These are phyloP conservation scores for Fulvia fulva DNA, from an alignment of 2,329 filamentous ascomycete species.

Conservation along the genomic window DNA sequence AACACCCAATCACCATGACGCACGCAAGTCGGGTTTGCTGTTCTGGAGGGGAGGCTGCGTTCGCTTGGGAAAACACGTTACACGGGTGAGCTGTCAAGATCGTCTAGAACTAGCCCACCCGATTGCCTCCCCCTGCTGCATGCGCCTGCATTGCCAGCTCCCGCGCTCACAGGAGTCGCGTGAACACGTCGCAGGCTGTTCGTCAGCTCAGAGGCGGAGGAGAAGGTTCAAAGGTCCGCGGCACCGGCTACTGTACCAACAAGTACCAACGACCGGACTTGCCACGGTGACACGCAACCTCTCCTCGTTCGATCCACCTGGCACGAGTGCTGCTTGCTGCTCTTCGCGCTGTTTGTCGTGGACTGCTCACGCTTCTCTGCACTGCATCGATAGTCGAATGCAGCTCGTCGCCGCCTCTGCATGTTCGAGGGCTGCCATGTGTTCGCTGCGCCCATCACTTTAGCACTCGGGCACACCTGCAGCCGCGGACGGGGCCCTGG, in stretches of 20 bases:
- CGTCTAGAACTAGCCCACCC: not conserved
- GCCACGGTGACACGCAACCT: not conserved
- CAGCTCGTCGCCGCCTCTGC: not conserved
- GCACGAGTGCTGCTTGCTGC: not conserved
- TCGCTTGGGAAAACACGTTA: constrained; percentile 2
- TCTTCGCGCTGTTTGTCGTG: not conserved
- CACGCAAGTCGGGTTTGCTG: not conserved
- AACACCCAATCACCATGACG: constrained; percentile 6
- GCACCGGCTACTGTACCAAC: not conserved
- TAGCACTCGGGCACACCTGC: not conserved
- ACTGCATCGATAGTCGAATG: not conserved
- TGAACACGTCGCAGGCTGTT: not conserved
- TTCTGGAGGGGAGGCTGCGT: not conserved
- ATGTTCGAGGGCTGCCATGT: not conserved
- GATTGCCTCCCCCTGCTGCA: constrained; percentile 1
- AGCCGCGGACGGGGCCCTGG: not conserved
- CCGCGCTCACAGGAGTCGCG: not conserved
- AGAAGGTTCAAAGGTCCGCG: not conserved
- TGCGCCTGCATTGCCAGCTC: not conserved
- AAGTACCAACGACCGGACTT: not conserved
- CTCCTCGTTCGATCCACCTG: not conserved
- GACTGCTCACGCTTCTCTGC: not conserved
- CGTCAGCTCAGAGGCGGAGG: not conserved
- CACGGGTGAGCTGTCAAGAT: constrained; percentile 5
- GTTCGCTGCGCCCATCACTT: not conserved